These are phyloP conservation scores for Paspalum vaginatum DNA, from an alignment of 176 grass and related monocot species.

Conservation along the genomic window DNA sequence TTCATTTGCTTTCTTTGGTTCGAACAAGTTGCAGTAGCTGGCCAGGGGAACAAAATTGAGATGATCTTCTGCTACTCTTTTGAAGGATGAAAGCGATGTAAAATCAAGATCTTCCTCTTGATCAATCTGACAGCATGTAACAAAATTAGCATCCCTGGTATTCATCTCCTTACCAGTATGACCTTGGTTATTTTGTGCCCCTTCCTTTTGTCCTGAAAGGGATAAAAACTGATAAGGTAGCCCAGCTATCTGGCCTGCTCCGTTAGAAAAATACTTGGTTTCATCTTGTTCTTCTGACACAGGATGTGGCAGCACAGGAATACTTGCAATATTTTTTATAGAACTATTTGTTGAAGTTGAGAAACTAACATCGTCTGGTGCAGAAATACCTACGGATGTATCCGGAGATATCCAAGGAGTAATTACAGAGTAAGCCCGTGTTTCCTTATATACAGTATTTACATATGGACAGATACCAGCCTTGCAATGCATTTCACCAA, in stretches of 20 bases:
- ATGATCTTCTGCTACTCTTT: constrained; percentile 39
- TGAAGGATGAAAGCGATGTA: constrained; percentile 63
- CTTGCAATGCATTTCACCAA: constrained; percentile 22
- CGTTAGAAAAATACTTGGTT: constrained; percentile 24
- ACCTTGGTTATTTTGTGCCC: constrained; percentile 18
- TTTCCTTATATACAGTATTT: constrained; percentile 38
- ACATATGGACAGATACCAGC: background rate
- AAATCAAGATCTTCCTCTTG: constrained; percentile 66
- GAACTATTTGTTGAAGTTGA: constrained; percentile 36
- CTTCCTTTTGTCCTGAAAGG: constrained; percentile 28
- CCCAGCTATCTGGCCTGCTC: constrained; percentile 31
- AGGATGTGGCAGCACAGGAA: constrained; percentile 12
- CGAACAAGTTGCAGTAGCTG: constrained; percentile 23
- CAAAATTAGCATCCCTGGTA: background rate
- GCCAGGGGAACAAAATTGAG: constrained; percentile 43
- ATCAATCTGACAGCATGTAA: constrained; percentile 22
- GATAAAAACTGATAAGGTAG: constrained; percentile 44
- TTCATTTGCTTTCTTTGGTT: constrained; percentile 42
- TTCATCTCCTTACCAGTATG: constrained; percentile 17
- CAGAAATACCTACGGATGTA: constrained; percentile 31
- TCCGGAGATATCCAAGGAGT: constrained; percentile 19
- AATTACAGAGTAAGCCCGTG: constrained; percentile 28
- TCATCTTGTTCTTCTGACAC: constrained; percentile 34
- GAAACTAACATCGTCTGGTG: constrained; percentile 22
- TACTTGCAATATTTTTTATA: background rate